Base-by-base conservation (phyloP, 495 filamentous ascomycete genomes). In the Rostrohypoxylon terebratum region DNA sequence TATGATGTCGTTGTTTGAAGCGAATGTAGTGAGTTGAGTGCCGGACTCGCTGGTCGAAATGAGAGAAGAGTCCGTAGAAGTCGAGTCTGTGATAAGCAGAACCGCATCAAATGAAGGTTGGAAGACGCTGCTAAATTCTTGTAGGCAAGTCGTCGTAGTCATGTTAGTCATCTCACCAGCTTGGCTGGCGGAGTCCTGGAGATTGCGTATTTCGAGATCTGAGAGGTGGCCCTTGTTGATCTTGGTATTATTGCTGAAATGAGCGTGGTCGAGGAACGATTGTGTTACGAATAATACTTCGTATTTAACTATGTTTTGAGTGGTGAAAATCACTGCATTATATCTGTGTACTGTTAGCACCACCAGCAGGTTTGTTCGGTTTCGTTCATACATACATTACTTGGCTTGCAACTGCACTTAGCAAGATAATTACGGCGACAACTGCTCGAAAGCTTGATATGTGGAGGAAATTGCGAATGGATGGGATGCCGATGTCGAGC, bases 401-500 rank as follows among this genome's bases (percentile, higher is more conserved):
- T 71, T 83, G 83, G 5, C 77, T 81, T 6, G 74, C 61, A 9
- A 81, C 68, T 28, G 83, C 82, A 44, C 74, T 59, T 1, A 77
- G 23, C 38, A 85, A 61, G 4, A 86, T 65, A 16, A 81, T 70
- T 4, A 76, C 59, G 45, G 80, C 83, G 58, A 87, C 47, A 3
- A 77, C 28, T 21, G 77, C 77, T 66, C 84, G 66, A 14, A 74
- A 74, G 47, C 66, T 72, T 14, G 78, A 78, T 55, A 89, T 80
- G 31, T 77, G 66, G 11, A 54, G 36, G 1, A 88, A 75, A 72
- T 88, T 88, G 11, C 83, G 78, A 21, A 86, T 53, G 20, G 84
- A 87, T 18, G 82, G 84, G 33, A 86, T 74, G 10, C 86, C 86
- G 44, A 87, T 87, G 75, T 89, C 83, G 62, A 89, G 69, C 85